Conservation (phyloP, 1,284 basidiomycete genomes). For the Rhodotorula sp. region DNA sequence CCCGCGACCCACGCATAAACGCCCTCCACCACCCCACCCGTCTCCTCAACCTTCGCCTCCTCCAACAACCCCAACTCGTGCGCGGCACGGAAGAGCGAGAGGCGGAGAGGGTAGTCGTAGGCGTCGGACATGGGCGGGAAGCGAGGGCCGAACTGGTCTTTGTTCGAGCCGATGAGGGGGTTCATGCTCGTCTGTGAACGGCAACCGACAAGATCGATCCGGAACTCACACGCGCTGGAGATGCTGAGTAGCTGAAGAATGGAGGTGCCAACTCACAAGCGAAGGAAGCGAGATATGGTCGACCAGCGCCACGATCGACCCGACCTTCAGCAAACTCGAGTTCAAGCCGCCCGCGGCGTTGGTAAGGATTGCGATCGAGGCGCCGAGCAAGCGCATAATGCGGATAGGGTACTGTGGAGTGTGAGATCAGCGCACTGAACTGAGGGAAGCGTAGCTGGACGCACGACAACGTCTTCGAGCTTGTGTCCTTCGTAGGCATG, state of each 20-base stretch:
- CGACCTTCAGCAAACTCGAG: slow-evolving; percentile 29
- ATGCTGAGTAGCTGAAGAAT: not conserved
- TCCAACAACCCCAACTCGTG: slow-evolving; percentile 27
- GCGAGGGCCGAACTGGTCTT: slow-evolving; percentile 41
- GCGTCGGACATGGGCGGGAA: slow-evolving; percentile 46
- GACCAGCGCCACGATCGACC: slow-evolving; percentile 37
- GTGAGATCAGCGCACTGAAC: slow-evolving; percentile 32
- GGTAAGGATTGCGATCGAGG: slow-evolving; percentile 37
- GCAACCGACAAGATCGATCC: not conserved
- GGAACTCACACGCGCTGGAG: not conserved
- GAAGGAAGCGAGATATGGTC: slow-evolving; percentile 42
- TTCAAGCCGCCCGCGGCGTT: slow-evolving; percentile 44
- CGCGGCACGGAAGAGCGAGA: slow-evolving; percentile 33
- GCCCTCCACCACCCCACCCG: slow-evolving; percentile 22
- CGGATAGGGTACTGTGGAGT: slow-evolving; percentile 34
- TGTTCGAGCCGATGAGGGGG: slow-evolving; percentile 41
- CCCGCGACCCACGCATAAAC: slow-evolving; percentile 40
- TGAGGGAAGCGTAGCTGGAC: slow-evolving; percentile 16
- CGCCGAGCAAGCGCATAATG: slow-evolving; percentile 38
- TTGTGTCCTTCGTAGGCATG: slow-evolving; percentile 21
- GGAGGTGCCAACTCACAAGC: slow-evolving; percentile 14
- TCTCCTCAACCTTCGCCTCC: slow-evolving; percentile 9
- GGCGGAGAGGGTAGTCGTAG: slow-evolving; percentile 42
- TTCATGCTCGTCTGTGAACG: slow-evolving; percentile 35
- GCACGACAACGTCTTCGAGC: not conserved